phyloP scores from a whole-genome alignment of 768 basidiomycete genomes.

The Lentinus tigrinus region DNA sequence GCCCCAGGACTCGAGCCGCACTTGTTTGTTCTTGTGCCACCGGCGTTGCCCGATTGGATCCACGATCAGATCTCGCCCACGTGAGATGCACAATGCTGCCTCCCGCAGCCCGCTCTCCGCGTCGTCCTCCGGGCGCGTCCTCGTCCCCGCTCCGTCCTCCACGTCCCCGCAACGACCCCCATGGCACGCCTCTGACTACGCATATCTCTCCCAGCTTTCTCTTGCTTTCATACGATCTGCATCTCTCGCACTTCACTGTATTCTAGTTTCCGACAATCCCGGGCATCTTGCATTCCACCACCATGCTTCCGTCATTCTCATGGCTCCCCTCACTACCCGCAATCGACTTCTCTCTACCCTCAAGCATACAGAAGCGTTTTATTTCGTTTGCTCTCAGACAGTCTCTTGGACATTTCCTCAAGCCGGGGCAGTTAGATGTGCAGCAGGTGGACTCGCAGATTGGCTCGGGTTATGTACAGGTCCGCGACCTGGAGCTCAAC shows the following conservation, averaged over 20 bases:
- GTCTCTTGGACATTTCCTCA: slow-evolving; percentile 80
- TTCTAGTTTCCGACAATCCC: neutral
- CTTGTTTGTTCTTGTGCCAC: neutral
- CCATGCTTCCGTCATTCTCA: slow-evolving; percentile 40
- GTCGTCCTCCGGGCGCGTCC: slow-evolving; percentile 8
- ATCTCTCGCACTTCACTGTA: neutral
- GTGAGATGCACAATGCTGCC: slow-evolving; percentile 2
- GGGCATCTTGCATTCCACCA: neutral
- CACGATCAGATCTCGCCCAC: neutral
- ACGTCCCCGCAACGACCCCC: neutral
- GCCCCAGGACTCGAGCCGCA: too few relatives aligned
- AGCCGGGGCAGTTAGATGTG: slow-evolving; percentile 85
- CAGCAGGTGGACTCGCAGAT: slow-evolving; percentile 90
- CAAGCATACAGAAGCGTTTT: slow-evolving; percentile 82
- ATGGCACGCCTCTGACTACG: slow-evolving; percentile 5
- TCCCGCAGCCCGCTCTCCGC: slow-evolving; percentile 1
- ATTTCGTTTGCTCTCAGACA: slow-evolving; percentile 86
- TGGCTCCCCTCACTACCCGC: slow-evolving; percentile 53
- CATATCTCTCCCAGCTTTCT: neutral
- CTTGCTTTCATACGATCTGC: neutral
- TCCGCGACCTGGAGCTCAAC: slow-evolving; percentile 81
- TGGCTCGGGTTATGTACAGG: slow-evolving; percentile 85
- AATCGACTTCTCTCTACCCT: slow-evolving; percentile 64
- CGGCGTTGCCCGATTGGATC: neutral
- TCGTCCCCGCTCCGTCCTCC: neutral